Conservation (phyloP, 805 yeast species). For the Citeromyces matritensis region DNA sequence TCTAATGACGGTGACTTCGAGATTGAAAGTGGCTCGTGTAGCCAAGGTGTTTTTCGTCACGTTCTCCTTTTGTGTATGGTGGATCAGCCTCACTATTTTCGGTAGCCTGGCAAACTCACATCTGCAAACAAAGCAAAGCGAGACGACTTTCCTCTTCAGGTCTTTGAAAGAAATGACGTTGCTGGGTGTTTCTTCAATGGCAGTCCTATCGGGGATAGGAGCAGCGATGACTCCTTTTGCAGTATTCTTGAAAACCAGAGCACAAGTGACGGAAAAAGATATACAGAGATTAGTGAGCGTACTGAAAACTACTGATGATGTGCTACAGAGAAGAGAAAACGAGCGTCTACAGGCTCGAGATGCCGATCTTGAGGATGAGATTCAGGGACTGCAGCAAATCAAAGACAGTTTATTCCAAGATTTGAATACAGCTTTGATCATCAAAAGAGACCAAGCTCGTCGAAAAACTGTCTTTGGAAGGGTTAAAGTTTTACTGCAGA, state of each 20-base stretch:
- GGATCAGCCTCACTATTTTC: too few species aligned
- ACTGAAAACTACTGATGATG: conserved; percentile 23
- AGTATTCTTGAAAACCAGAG: conserved; percentile 8
- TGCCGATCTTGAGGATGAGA: conserved; percentile 6
- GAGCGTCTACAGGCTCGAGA: conserved; percentile 11
- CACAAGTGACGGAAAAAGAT: conserved; percentile 14
- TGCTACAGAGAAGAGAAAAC: conserved; percentile 16
- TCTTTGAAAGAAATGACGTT: conserved; percentile 6
- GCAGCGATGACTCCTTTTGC: conserved; percentile 27
- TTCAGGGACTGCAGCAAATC: conserved; percentile 2
- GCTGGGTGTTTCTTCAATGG: conserved; percentile 33
- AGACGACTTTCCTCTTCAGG: too few species aligned
- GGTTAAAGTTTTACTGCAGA: neutral
- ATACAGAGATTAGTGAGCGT: conserved; percentile 18
- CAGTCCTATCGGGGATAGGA: conserved; percentile 36
- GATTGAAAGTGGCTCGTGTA: too few species aligned
- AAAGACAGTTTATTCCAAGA: too few species aligned
- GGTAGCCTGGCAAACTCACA: too few species aligned
- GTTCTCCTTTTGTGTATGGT: too few species aligned
- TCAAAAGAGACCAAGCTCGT: conserved; percentile 2
- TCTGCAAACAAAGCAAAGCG: too few species aligned
- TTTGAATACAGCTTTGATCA: too few species aligned
- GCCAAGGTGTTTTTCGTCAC: too few species aligned
- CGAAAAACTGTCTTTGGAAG: conserved; percentile 1
- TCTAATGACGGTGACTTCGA: conserved; percentile 10